phyloP scores from a whole-genome alignment of 805 yeast species.

The Candida verbasci region DNA sequence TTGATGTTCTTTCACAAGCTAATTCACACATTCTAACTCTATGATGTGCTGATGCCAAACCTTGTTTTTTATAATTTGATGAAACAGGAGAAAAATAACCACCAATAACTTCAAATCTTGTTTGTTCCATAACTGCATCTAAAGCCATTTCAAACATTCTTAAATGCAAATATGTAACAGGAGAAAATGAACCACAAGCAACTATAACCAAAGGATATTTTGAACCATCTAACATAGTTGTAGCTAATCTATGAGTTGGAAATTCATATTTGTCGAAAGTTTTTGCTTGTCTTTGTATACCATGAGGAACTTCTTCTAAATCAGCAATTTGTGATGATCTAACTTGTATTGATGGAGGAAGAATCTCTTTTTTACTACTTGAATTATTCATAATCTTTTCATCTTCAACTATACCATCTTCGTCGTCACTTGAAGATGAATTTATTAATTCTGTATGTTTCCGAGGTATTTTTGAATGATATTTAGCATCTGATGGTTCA shows the following conservation, averaged over 20 bases:
- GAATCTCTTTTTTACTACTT: conserved; percentile 9
- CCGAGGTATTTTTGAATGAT: conserved; percentile 46
- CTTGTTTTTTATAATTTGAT: conserved; percentile 89
- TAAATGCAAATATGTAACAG: conserved; percentile 89
- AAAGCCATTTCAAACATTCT: conserved; percentile 99
- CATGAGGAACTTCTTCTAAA: conserved; percentile 95
- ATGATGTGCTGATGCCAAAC: conserved; percentile 83
- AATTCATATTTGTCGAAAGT: conserved; percentile 64
- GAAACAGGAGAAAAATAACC: conserved; percentile 95
- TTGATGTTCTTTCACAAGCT: conserved; percentile 93
- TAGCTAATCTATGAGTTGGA: conserved; percentile 82
- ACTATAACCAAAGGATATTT: conserved; percentile 90
- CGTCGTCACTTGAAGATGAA: conserved; percentile 41
- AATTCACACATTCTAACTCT: conserved; percentile 97
- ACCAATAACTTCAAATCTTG: conserved; percentile 91
- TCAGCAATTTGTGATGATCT: conserved; percentile 75
- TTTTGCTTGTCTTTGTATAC: conserved; percentile 83
- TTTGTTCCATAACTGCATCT: conserved; percentile 86
- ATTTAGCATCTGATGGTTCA: conserved; percentile 12
- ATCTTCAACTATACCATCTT: conserved; percentile 21
- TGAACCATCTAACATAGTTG: conserved; percentile 61
- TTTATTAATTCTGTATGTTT: conserved; percentile 50
- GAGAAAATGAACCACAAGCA: conserved; percentile 97
- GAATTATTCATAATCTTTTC: not conserved
- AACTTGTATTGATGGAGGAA: conserved; percentile 43